A percentile compares a stretch with the other conserved stretches of the same genome.
phyloP scores from a whole-genome alignment of 805 yeast species.

The Schwanniomyces yamadae region DNA sequence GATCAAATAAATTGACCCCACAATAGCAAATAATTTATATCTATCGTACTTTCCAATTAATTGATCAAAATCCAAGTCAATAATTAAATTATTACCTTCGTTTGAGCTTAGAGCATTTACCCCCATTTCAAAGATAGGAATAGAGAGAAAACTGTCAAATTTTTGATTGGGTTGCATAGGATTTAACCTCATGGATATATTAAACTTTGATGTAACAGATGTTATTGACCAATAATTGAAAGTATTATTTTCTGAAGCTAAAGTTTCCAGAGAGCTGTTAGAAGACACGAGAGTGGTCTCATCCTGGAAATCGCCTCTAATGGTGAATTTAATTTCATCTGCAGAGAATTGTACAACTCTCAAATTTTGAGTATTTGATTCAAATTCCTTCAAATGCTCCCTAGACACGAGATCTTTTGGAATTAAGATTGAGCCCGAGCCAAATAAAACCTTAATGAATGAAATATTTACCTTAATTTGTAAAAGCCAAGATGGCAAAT shows the following conservation, averaged over 20 bases:
- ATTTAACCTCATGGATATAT: constrained; percentile 12
- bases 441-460: constrained; percentile 23
- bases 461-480: constrained; percentile 18
- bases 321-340: constrained; percentile 10
- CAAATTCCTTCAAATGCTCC: constrained; percentile 14
- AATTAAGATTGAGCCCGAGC: constrained; percentile 40
- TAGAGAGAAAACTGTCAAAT: constrained; percentile 17
- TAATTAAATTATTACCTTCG: constrained; percentile 11
- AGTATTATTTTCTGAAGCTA: constrained; percentile 12
- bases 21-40: constrained; percentile 28
- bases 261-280: constrained; percentile 29
- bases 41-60: constrained; percentile 24
- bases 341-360: constrained; percentile 14
- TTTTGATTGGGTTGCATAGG: no score
- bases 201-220: constrained; percentile 16
- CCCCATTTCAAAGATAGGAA: constrained; percentile 20
- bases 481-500: constrained; percentile 36
- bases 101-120: constrained; percentile 9
- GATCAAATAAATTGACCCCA: constrained; percentile 34
- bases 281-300: constrained; percentile 1
- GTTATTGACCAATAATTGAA: constrained; percentile 23
- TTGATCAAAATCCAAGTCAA: constrained; percentile 14
- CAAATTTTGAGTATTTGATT: constrained; percentile 20
- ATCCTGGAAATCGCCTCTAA: constrained; percentile 7
- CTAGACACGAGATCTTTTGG: constrained; percentile 19